Evolutionary conservation across 805 yeast species (phyloP).

Genomic region (Candida hungchunana): DNA sequence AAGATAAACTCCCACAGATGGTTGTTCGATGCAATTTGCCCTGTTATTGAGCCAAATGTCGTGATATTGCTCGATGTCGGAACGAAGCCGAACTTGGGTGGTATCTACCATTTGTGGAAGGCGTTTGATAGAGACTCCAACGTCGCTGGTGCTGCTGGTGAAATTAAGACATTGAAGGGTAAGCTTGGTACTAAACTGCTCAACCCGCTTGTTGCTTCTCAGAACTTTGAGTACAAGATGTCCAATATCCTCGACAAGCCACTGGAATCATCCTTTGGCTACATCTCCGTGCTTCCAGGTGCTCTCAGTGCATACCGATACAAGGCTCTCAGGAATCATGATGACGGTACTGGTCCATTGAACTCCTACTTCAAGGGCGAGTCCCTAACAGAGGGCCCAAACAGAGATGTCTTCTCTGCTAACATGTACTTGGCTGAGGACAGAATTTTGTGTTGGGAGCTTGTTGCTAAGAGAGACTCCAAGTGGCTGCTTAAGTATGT

Average conservation of each 20-base stretch:
- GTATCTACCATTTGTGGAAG: slow-evolving; percentile 93
- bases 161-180: slow-evolving; percentile 93
- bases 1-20: slow-evolving; percentile 97
- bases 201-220: slow-evolving; percentile 93
- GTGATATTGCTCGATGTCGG: slow-evolving; percentile 94
- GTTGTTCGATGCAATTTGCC: slow-evolving; percentile 94
- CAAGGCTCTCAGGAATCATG: slow-evolving; percentile 78
- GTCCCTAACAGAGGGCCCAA: slow-evolving; percentile 46
- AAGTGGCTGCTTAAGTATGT: slow-evolving; percentile 92
- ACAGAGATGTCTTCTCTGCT: slow-evolving; percentile 84
- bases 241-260: slow-evolving; percentile 96
- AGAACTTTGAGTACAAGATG: slow-evolving; percentile 94
- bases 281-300: slow-evolving; percentile 91
- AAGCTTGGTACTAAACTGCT: slow-evolving; percentile 74
- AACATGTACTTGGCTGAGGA: slow-evolving; percentile 98
- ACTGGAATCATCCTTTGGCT: slow-evolving; percentile 87
- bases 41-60: slow-evolving; percentile 86
- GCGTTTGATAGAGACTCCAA: slow-evolving; percentile 94
- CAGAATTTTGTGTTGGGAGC: slow-evolving; percentile 93
- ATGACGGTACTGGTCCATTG: slow-evolving; percentile 90
- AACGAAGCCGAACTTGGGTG: slow-evolving; percentile 84
- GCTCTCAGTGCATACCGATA: slow-evolving; percentile 93
- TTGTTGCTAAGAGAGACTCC: slow-evolving; percentile 78
- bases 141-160: slow-evolving; percentile 99
- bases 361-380: slow-evolving; percentile 90